Evolutionary conservation across 73 alveolate species (phyloP).

Genomic region (Blepharisma stoltei): DNA sequence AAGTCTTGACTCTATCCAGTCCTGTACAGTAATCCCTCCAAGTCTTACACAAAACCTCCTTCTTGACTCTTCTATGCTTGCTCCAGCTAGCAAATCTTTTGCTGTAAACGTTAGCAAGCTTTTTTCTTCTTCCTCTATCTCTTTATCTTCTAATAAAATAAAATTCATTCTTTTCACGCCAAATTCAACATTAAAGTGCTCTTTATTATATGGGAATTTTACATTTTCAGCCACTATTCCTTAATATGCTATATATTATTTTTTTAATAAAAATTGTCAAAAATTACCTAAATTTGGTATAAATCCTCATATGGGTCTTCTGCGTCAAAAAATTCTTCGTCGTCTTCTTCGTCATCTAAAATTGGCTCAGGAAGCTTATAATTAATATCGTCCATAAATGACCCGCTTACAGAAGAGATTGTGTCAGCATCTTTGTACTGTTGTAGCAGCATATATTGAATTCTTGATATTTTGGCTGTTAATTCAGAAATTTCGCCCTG

Average conservation of each 20-base stretch:
- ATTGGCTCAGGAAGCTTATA: background rate
- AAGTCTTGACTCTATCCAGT: conserved; percentile 8
- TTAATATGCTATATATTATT: too few species aligned
- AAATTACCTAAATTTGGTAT: too few species aligned
- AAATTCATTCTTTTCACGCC: background rate
- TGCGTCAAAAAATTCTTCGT: conserved; percentile 29
- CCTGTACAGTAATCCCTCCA: background rate
- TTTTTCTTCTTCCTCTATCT: background rate
- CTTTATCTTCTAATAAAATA: background rate
- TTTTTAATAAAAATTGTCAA: too few species aligned
- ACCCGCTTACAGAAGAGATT: background rate
- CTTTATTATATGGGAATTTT: conserved; percentile 20
- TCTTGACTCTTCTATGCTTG: background rate
- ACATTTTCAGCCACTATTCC: background rate
- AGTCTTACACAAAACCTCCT: background rate
- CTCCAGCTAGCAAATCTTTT: background rate
- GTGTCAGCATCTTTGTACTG: background rate
- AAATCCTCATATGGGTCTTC: background rate
- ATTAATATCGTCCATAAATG: background rate
- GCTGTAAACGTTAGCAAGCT: background rate
- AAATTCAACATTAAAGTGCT: background rate
- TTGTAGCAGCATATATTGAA: conserved; percentile 6
- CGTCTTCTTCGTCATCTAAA: conserved; percentile 3
- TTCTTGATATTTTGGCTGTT: conserved; percentile 6
- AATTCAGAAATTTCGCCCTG: background rate